A percentile compares a stretch with the other conserved stretches of the same genome.
Conservation (phyloP, 768 basidiomycete species). For the Pleurotus salmoneostramineus region DNA sequence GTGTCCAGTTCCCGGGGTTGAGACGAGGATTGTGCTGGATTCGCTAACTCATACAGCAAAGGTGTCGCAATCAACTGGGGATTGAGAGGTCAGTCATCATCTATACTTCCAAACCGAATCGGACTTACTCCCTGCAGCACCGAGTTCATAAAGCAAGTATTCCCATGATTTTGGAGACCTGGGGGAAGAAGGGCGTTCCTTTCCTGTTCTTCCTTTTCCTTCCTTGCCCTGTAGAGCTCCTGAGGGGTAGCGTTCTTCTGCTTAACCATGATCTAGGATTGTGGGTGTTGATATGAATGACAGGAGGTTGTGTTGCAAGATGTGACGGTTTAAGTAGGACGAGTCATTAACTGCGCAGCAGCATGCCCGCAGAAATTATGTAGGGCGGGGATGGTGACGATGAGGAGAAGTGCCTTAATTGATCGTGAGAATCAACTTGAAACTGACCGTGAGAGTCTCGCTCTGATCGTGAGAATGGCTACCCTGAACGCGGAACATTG, state of each 20-base stretch:
- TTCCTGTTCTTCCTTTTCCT: constrained; percentile 61
- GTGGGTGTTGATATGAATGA: neutral
- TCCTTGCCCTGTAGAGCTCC: constrained; percentile 57
- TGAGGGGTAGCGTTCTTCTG: constrained; percentile 56
- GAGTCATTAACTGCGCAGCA: neutral
- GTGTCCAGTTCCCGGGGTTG: constrained; percentile 32
- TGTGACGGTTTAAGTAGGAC: too few species aligned
- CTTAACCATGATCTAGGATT: constrained; percentile 39
- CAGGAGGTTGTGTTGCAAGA: too few species aligned
- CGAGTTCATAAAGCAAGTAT: constrained; percentile 96
- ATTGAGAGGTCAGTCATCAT: neutral
- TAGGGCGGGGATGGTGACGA: neutral
- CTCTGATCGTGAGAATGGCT: neutral
- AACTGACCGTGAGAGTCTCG: neutral
- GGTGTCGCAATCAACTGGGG: constrained; percentile 66
- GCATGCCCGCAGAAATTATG: neutral
- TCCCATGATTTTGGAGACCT: constrained; percentile 76
- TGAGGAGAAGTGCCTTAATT: neutral
- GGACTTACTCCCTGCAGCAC: constrained; percentile 80
- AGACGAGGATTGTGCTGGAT: constrained; percentile 47
- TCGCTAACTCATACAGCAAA: constrained; percentile 52
- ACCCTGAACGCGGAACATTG: too few species aligned
- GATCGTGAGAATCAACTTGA: neutral
- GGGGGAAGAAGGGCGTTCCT: constrained; percentile 60
- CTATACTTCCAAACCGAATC: constrained; percentile 1